Conservation (phyloP, 805 yeast species). For the Metschnikowia gelsemii region DNA sequence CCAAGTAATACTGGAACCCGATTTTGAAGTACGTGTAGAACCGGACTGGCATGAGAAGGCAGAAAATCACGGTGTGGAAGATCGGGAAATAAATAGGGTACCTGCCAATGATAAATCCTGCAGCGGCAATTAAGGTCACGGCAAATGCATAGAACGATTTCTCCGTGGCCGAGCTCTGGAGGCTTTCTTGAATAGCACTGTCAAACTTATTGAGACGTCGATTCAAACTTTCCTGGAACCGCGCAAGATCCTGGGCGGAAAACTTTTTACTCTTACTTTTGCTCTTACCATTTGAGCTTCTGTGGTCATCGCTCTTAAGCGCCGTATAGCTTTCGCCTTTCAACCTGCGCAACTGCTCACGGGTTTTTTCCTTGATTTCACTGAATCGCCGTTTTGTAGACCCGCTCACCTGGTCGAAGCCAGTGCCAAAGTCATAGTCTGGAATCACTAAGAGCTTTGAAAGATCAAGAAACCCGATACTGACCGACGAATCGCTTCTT, state of each 20-base stretch:
- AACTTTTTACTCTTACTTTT: too few species aligned
- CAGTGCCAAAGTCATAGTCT: constrained; percentile 46
- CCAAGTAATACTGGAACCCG: constrained; percentile 81
- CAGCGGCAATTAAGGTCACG: constrained; percentile 60
- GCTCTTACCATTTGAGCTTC: too few species aligned
- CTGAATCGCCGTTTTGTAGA: constrained; percentile 35
- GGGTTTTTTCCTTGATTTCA: constrained; percentile 37
- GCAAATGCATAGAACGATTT: constrained; percentile 79
- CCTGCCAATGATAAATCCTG: constrained; percentile 76
- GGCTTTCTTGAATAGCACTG: constrained; percentile 32
- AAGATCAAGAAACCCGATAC: constrained; percentile 37
- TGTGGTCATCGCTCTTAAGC: too few species aligned
- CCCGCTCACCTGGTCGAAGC: constrained; percentile 36
- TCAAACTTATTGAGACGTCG: constrained; percentile 36
- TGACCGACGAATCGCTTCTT: constrained; percentile 21
- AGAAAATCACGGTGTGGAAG: constrained; percentile 62
- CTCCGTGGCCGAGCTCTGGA: constrained; percentile 49
- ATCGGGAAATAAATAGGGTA: constrained; percentile 76
- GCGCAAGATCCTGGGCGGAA: constrained; percentile 26
- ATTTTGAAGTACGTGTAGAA: constrained; percentile 77
- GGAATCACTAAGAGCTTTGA: constrained; percentile 37
- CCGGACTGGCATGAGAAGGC: constrained; percentile 77
- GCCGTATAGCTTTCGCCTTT: constrained; percentile 21
- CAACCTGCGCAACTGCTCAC: constrained; percentile 30
- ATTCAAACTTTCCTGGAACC: constrained; percentile 34